Evolutionary conservation across 2,329 filamentous ascomycete species (phyloP), one percentile per base, ranked within the genome.

Genomic region (Periconia sp.): DNA sequence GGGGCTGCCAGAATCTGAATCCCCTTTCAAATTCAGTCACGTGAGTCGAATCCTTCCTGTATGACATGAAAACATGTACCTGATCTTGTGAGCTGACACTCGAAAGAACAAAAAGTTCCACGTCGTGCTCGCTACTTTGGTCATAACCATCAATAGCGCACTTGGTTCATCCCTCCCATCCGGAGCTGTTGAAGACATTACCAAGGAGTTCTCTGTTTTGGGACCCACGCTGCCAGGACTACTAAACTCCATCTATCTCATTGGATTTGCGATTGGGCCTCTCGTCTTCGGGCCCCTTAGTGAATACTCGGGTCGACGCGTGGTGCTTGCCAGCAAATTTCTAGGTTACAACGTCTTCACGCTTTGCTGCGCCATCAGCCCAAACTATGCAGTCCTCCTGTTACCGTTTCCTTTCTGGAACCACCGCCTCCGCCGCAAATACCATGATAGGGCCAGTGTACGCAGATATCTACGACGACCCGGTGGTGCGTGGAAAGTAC

Each of bases 401-500:
- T 2, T 69, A 74, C 49, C 60, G 72, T 15, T 56, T 73, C 13
- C 44, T 75, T 1, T 58, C 54, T 2, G 72, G 71, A 3, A 54
- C 68, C 9, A 62, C 60, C 18, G 68, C 68, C 6, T 69, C 65
- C 12, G 68, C 68, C 21, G 69, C 72, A 0, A 81, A 86, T 36
- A 78, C 80, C 5, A 76, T 86, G 15, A 78, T 82, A 2, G 46
- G 79, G 70, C 18, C 84, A 2, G 77, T 86, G 13, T 75, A 84
- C 45, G 83, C 85, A 11, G 85, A 88, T 62, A 74, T 86, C 12
- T 86, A 80, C 54, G 71, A 72, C 37, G 74, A 81, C 30, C 73
- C 78, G 1, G 66, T 76, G 26, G 73, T 34, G 28, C 18, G 8
- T 25, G 18, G 3, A 31, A 34, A 34, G 28, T 5, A 34, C 17